A percentile compares a stretch with the other conserved stretches of the same genome.
phyloP scores from a whole-genome alignment of 208 protist species.

The Trypanosomatidae sp. region DNA sequence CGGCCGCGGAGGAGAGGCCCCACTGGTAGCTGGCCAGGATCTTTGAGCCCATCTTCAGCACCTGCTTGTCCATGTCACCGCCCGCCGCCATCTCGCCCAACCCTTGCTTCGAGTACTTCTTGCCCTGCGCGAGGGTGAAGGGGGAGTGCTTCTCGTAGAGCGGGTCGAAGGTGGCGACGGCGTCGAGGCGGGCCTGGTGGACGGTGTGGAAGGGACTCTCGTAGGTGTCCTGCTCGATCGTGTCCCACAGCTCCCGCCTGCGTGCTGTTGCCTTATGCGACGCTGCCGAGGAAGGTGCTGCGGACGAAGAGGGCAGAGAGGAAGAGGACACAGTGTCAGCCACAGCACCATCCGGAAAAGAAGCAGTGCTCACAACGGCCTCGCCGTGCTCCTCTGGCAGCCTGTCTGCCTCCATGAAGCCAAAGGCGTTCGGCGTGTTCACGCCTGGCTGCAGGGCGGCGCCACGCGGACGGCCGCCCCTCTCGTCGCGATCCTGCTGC shows the following conservation, averaged over 20 bases:
- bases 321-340: not conserved
- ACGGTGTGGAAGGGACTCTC: constrained; percentile 73
- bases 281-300: not conserved
- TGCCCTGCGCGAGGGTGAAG: constrained; percentile 55
- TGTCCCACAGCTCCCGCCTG: constrained; percentile 56
- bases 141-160: constrained; percentile 55
- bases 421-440: constrained; percentile 47
- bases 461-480: too few relatives aligned
- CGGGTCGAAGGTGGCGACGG: constrained; percentile 62
- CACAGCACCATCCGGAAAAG: too few relatives aligned
- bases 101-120: constrained; percentile 63
- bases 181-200: constrained; percentile 86
- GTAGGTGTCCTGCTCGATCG: constrained; percentile 64
- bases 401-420: constrained; percentile 63
- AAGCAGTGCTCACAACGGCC: constrained; percentile 1
- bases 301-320: too few relatives aligned
- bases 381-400: constrained; percentile 7
- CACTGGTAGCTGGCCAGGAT: constrained; percentile 49
- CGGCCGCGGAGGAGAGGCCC: constrained; percentile 44
- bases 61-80: constrained; percentile 68
- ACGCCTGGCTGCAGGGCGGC: constrained; percentile 4
- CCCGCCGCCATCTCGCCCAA: constrained; percentile 68
- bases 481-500: not conserved
- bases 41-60: constrained; percentile 47
- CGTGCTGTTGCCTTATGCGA: not conserved